phyloP scores from a whole-genome alignment of 2,329 filamentous ascomycete genomes.

The Aspergillus ochraceus region DNA sequence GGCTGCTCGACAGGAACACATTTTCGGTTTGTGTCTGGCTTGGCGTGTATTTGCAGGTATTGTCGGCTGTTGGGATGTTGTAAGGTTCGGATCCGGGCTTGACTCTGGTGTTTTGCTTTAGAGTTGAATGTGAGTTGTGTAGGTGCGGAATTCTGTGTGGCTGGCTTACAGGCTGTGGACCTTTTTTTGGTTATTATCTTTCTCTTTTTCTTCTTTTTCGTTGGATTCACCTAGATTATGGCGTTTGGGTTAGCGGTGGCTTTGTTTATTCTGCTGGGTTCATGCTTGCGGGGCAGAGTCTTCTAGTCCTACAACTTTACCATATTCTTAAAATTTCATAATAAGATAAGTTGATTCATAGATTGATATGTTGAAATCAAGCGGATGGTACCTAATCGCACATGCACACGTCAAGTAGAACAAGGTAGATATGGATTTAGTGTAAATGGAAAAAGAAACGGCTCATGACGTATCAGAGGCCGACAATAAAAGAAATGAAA shows the following conservation, averaged over 20 bases:
- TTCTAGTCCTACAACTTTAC: not conserved
- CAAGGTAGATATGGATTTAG: not conserved
- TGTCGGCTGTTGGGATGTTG: not conserved
- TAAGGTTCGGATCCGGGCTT: too few relatives aligned
- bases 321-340: not conserved
- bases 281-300: too few relatives aligned
- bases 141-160: too few relatives aligned
- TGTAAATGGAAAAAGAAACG: not conserved
- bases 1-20: too few relatives aligned
- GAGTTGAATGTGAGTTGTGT: too few relatives aligned
- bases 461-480: not conserved
- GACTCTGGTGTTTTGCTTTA: too few relatives aligned
- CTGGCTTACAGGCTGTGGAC: too few relatives aligned
- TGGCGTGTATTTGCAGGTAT: not conserved
- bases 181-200: too few relatives aligned
- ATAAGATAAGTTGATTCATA: not conserved
- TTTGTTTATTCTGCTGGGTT: too few relatives aligned
- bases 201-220: too few relatives aligned
- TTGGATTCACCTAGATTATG: too few relatives aligned
- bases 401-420: not conserved
- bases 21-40: not conserved
- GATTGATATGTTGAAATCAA: not conserved
- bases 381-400: not conserved
- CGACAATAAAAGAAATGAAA: not conserved
- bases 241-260: too few relatives aligned